Conservation (phyloP, 2,329 filamentous ascomycete species). For the Tolypocladium amazonense region DNA sequence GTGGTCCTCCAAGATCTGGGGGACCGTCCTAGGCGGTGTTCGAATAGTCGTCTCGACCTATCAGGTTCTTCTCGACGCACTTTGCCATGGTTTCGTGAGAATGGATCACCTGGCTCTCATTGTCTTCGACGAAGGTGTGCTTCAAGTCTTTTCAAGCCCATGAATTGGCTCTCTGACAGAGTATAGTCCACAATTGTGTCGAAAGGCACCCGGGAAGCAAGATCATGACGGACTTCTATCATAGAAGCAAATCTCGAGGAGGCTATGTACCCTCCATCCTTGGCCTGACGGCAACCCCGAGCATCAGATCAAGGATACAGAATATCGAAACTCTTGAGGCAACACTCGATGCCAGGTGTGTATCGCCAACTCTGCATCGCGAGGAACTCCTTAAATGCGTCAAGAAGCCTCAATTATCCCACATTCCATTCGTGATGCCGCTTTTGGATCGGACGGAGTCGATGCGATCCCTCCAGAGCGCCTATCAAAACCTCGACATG, state of each 20-base stretch:
- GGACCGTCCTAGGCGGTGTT: conserved; percentile 50
- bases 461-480: conserved; percentile 33
- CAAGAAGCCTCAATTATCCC: conserved; percentile 49
- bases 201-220: conserved; percentile 52
- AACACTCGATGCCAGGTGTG: conserved; percentile 59
- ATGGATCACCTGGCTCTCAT: conserved; percentile 55
- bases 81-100: conserved; percentile 62
- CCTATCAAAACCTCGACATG: conserved; percentile 39
- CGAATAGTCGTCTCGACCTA: conserved; percentile 70
- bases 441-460: conserved; percentile 14
- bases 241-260: conserved; percentile 29
- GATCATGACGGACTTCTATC: conserved; percentile 68
- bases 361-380: conserved; percentile 57
- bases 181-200: conserved; percentile 62
- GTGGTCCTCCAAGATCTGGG: conserved; percentile 64
- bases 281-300: conserved; percentile 72
- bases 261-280: conserved; percentile 52
- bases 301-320: conserved; percentile 45
- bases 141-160: conserved; percentile 1
- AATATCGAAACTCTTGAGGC: conserved; percentile 53
- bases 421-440: conserved; percentile 18
- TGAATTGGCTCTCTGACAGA: neutral
- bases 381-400: conserved; percentile 59
- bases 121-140: conserved; percentile 72
- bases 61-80: conserved; percentile 62